A percentile compares a stretch with the other conserved stretches of the same genome.
Evolutionary conservation across 1,284 basidiomycete genomes (phyloP).

Genomic region (Cryptococcus depauperatus): DNA sequence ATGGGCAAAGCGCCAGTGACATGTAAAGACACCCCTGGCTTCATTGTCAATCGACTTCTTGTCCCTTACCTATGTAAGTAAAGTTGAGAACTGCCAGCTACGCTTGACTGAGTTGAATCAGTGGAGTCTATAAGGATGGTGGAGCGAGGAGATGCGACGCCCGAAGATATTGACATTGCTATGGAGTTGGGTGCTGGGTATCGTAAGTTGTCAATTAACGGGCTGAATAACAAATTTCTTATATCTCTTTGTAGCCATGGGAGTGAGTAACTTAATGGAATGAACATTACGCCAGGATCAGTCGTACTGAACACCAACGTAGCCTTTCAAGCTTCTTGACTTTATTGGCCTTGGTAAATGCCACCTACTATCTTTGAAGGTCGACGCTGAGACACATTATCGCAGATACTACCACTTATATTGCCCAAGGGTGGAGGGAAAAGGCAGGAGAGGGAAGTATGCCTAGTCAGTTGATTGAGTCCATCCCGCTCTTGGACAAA

Average conservation of each 20-base stretch:
- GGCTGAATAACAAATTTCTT: too few relatives aligned
- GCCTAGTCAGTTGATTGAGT: conserved; percentile 46
- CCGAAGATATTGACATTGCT: conserved; percentile 53
- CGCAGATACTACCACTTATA: conserved; percentile 46
- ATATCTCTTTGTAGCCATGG: conserved; percentile 33
- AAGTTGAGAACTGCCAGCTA: background rate
- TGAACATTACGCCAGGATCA: too few relatives aligned
- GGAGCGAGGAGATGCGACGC: conserved; percentile 53
- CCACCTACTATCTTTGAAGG: conserved; percentile 1
- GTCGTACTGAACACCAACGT: too few relatives aligned
- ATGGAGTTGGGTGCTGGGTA: conserved; percentile 55
- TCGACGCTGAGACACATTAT: background rate
- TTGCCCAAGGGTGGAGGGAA: conserved; percentile 51
- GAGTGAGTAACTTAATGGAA: conserved; percentile 35
- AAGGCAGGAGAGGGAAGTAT: conserved; percentile 46
- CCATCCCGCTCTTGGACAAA: conserved; percentile 47
- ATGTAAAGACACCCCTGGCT: conserved; percentile 53
- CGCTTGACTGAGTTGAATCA: conserved; percentile 4
- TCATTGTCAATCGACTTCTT: conserved; percentile 52
- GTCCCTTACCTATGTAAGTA: conserved; percentile 50
- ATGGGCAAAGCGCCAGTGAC: conserved; percentile 52
- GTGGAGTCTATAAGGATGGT: conserved; percentile 54
- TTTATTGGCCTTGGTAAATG: conserved; percentile 50
- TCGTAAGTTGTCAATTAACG: conserved; percentile 32
- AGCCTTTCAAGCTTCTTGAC: conserved; percentile 53